Evolutionary conservation across 2,329 filamentous ascomycete genomes (phyloP).

Genomic region (Ascosphaera pollenicola): DNA sequence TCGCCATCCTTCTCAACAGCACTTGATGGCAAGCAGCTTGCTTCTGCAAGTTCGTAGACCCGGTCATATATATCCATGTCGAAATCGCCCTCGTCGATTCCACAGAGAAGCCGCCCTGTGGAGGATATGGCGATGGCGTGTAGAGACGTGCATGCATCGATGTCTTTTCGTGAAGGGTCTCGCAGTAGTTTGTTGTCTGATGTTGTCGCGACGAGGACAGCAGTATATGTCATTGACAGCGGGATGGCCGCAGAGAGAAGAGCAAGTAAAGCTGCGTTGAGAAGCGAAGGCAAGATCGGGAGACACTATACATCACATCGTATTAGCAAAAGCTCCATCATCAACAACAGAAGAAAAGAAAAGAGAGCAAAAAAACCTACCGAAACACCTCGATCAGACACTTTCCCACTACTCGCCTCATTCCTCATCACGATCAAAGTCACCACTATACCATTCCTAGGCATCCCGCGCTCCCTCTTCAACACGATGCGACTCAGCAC

Average conservation of each 20-base stretch:
- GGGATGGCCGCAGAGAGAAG: constrained; percentile 68
- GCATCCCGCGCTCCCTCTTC: constrained; percentile 20
- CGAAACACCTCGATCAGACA: constrained; percentile 15
- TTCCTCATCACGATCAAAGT: constrained; percentile 20
- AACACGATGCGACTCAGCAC: constrained; percentile 19
- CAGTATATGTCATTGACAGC: constrained; percentile 47
- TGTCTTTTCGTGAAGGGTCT: constrained; percentile 41
- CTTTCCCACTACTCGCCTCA: constrained; percentile 11
- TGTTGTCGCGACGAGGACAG: constrained; percentile 40
- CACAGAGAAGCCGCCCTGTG: constrained; percentile 47
- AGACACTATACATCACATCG: constrained; percentile 35
- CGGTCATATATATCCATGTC: constrained; percentile 53
- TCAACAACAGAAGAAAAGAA: background rate
- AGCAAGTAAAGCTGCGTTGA: constrained; percentile 58
- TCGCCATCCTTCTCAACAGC: constrained; percentile 17
- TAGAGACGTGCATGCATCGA: constrained; percentile 42
- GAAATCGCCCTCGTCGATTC: constrained; percentile 66
- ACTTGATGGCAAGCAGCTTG: constrained; percentile 45
- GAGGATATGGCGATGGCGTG: constrained; percentile 75
- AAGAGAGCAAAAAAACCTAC: constrained; percentile 9
- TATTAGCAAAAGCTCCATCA: background rate
- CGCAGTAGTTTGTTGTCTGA: constrained; percentile 22
- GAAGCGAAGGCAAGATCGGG: constrained; percentile 54
- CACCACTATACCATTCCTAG: constrained; percentile 20
- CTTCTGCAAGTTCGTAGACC: constrained; percentile 41